phyloP scores from a whole-genome alignment of 345 rosid species.

The Linum lewisii region DNA sequence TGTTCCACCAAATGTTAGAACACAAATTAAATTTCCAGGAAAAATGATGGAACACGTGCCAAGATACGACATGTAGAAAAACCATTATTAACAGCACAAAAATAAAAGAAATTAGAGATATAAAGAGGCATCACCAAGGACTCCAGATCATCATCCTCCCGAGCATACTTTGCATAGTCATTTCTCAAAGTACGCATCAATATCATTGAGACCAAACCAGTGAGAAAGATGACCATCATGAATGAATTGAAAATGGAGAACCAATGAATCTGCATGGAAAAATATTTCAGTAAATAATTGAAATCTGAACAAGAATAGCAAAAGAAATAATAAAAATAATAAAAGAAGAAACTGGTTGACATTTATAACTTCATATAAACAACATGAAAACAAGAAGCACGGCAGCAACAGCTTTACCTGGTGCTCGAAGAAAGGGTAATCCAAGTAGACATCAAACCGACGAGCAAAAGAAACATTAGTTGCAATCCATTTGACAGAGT shows the following conservation, averaged over 20 bases:
- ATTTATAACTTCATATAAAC: not conserved
- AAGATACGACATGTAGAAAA: not conserved
- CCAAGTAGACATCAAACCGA: slow-evolving; percentile 87
- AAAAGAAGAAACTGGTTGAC: not conserved
- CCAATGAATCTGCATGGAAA: slow-evolving; percentile 75
- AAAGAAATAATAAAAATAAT: not conserved
- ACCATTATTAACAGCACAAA: not conserved
- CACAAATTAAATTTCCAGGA: not conserved
- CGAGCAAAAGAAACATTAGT: slow-evolving; percentile 70
- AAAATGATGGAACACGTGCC: not conserved
- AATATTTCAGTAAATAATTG: slow-evolving; percentile 6
- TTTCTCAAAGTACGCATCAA: slow-evolving; percentile 92
- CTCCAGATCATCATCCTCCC: slow-evolving; percentile 94
- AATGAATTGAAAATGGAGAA: slow-evolving; percentile 93
- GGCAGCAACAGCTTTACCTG: slow-evolving; percentile 42
- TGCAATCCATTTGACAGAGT: slow-evolving; percentile 68
- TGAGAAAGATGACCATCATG: slow-evolving; percentile 97
- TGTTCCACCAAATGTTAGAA: slow-evolving; percentile 14
- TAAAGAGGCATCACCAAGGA: slow-evolving; percentile 52
- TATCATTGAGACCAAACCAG: slow-evolving; percentile 96
- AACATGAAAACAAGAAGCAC: slow-evolving; percentile 1
- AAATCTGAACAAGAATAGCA: not conserved
- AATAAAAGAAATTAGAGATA: not conserved
- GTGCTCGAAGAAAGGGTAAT: slow-evolving; percentile 90
- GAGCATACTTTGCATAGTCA: slow-evolving; percentile 93